Evolutionary conservation across 1,284 basidiomycete genomes (phyloP).

Genomic region (Takashimella koratensis): DNA sequence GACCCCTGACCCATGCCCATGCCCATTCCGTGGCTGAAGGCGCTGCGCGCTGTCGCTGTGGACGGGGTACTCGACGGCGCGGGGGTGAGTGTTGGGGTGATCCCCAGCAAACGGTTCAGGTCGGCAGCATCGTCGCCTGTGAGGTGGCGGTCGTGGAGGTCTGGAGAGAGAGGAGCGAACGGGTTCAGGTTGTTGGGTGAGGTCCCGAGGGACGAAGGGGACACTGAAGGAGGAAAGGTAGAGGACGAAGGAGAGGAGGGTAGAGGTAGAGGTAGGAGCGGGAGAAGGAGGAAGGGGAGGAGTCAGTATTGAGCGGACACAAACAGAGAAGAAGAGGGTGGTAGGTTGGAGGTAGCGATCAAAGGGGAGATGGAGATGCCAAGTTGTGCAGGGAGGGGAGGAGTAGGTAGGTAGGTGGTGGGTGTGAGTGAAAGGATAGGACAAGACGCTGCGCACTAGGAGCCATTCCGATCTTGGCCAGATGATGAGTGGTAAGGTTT

Average conservation of each 20-base stretch:
- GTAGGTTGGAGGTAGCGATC: neutral
- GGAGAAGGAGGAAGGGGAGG: neutral
- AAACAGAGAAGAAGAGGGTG: neutral
- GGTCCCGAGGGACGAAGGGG: constrained; percentile 7
- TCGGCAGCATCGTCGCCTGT: constrained; percentile 19
- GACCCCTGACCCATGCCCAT: too few relatives aligned
- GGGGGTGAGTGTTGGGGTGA: neutral
- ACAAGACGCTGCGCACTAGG: constrained; percentile 4
- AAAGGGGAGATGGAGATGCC: neutral
- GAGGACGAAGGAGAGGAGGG: constrained; percentile 7
- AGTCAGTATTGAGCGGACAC: neutral
- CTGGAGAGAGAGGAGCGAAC: constrained; percentile 42
- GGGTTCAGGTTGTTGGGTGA: constrained; percentile 37
- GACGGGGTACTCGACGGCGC: neutral
- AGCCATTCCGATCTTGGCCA: constrained; percentile 5
- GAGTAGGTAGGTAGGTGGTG: neutral
- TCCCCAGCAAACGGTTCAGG: constrained; percentile 25
- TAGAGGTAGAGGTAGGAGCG: constrained; percentile 1
- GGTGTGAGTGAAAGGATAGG: neutral
- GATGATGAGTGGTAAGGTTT: too few relatives aligned
- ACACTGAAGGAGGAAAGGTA: neutral
- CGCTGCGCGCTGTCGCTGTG: neutral
- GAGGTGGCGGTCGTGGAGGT: constrained; percentile 12
- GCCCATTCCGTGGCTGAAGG: neutral
- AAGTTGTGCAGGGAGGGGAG: neutral